Evolutionary conservation across 176 grass and related monocot genomes (phyloP).

Genomic region (Oryza meyeriana): DNA sequence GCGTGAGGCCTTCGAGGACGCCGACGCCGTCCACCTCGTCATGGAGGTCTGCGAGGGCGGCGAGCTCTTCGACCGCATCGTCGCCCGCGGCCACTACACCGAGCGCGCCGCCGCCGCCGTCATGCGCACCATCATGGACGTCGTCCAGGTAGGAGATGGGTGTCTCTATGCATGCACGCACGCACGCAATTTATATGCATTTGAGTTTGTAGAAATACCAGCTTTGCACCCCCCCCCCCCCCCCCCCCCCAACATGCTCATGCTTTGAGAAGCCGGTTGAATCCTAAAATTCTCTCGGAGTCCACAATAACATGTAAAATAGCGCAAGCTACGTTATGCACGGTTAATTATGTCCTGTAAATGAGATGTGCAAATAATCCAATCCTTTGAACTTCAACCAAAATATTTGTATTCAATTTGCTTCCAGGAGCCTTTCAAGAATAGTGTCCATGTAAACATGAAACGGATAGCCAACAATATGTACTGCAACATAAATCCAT

Average conservation of each 20-base stretch:
- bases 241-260: too few relatives aligned
- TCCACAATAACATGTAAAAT: not conserved
- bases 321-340: not conserved
- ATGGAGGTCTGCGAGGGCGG: constrained; percentile 90
- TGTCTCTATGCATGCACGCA: not conserved
- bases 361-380: not conserved
- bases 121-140: constrained; percentile 63
- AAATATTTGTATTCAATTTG: not conserved
- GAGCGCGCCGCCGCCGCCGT: constrained; percentile 60
- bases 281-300: not conserved
- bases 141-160: constrained; percentile 49
- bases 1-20: constrained; percentile 64
- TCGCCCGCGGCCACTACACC: constrained; percentile 52
- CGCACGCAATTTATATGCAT: not conserved
- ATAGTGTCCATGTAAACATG: not conserved
- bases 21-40: constrained; percentile 62
- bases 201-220: not conserved
- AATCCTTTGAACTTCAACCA: not conserved
- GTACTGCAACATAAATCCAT: not conserved
- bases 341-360: not conserved
- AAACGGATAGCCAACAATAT: not conserved
- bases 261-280: not conserved
- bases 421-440: not conserved
- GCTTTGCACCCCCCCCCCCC: not conserved
- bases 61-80: constrained; percentile 81